phyloP scores from a whole-genome alignment of 2,329 filamentous ascomycete species.

The Pyricularia sp. region DNA sequence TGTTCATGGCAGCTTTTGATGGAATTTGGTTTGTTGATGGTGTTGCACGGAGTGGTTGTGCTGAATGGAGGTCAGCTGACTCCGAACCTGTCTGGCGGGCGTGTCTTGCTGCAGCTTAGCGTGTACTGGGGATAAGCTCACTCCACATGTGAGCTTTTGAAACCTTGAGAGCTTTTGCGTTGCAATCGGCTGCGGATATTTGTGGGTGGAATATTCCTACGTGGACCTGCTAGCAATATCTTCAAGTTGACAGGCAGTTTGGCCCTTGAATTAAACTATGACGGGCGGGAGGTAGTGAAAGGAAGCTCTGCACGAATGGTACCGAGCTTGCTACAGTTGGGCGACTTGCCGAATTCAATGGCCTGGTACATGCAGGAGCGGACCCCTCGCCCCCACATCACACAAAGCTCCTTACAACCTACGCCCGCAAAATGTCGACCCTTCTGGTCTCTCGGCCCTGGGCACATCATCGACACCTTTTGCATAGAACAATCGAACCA shows the following conservation, averaged over 20 bases:
- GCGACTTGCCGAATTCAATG: conserved; percentile 11
- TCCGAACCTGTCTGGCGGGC: background rate
- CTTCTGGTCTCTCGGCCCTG: background rate
- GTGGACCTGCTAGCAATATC: background rate
- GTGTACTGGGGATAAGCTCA: background rate
- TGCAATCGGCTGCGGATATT: background rate
- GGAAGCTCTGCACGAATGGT: background rate
- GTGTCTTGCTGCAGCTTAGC: background rate
- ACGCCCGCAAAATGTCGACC: background rate
- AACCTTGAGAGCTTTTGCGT: background rate
- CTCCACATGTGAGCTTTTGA: background rate
- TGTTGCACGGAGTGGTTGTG: background rate
- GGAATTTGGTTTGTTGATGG: background rate
- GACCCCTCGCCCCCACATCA: background rate
- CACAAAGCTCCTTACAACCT: background rate
- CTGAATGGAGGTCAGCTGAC: background rate
- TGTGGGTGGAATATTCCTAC: background rate
- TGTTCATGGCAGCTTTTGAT: background rate
- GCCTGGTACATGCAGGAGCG: background rate
- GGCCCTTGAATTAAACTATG: background rate
- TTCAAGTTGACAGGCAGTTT: background rate
- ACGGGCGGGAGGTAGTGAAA: background rate
- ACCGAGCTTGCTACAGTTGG: background rate
- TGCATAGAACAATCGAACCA: background rate
- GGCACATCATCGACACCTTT: background rate